Evolutionary conservation across 805 yeast species (phyloP).

Genomic region (Millerozyma miso): DNA sequence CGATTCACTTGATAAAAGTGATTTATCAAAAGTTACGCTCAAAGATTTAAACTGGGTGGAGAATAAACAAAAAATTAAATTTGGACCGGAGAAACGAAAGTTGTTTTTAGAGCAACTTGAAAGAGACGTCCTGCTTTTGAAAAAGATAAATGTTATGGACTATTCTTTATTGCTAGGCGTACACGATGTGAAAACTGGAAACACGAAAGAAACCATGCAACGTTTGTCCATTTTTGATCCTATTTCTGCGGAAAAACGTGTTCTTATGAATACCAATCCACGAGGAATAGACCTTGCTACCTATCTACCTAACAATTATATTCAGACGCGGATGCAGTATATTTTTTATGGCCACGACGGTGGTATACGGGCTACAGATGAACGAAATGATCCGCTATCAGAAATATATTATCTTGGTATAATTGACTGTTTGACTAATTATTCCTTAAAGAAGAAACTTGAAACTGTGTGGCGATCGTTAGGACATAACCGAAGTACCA

Average conservation of each 20-base stretch:
- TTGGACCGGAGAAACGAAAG: slow-evolving; percentile 68
- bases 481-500: slow-evolving; percentile 59
- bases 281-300: slow-evolving; percentile 34
- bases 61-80: slow-evolving; percentile 53
- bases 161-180: slow-evolving; percentile 86
- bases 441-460: slow-evolving; percentile 64
- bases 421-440: slow-evolving; percentile 87
- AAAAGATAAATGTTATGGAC: slow-evolving; percentile 87
- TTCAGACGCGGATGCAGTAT: slow-evolving; percentile 47
- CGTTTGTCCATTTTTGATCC: slow-evolving; percentile 45
- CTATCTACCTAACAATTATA: slow-evolving; percentile 42
- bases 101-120: slow-evolving; percentile 65
- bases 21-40: slow-evolving; percentile 44
- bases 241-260: slow-evolving; percentile 32
- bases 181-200: slow-evolving; percentile 67
- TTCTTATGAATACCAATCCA: slow-evolving; percentile 45
- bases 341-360: slow-evolving; percentile 77
- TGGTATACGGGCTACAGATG: slow-evolving; percentile 74
- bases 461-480: slow-evolving; percentile 86
- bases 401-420: slow-evolving; percentile 87
- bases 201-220: slow-evolving; percentile 31
- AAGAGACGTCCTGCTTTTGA: slow-evolving; percentile 68
- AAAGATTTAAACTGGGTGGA: slow-evolving; percentile 91
- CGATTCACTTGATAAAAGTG: slow-evolving; percentile 20
- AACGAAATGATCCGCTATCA: slow-evolving; percentile 52